Evolutionary conservation across 495 filamentous ascomycete genomes (phyloP), one percentile per base, ranked within the genome.

Genomic region (Oidiodendron maius): DNA sequence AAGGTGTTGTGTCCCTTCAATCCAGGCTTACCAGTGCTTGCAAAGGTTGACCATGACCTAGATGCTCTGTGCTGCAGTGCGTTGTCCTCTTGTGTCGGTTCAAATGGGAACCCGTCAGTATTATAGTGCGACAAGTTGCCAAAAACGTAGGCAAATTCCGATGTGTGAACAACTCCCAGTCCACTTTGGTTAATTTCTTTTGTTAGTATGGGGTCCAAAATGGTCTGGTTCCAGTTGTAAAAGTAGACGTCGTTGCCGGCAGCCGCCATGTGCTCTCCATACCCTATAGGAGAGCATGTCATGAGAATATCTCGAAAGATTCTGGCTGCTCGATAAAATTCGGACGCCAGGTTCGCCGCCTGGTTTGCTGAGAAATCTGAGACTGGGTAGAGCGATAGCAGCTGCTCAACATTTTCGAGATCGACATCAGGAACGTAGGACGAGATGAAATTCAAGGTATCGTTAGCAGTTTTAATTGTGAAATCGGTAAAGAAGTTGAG

Each of bases 401-500:
- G 32, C 11, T 53, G 26, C 38, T 55, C 48, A 12, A 66, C 15
- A 25, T 59, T 55, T 23, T 40, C 18, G 24, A 20, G 17, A 57
- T 50, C 18, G 52, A 65, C 42, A 47, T 55, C 12, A 50, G 26
- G 16, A 48, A 51, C 28, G 61, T 26, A 48, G 58, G 55, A 38
- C 61, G 49, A 11, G 58, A 48, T 48, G 43, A 59, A 61, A 50
- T 61, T 12, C 56, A 61, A 25, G 68, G 63, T 42, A 71, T 60
- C 0, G 61, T 50, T 12, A 61, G 59, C 0, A 59, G 61, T 49
- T 65, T 16, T 64, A 23, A 62, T 59, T 41, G 70, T 64, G 4
- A 57, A 49, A 4, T 64, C 59, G 26, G 67, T 59, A 58, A 83
- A 82, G 21, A 82, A 57, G 0, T 79, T 80, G 26, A 76, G 77